Evolutionary conservation across 805 yeast species (phyloP).

Genomic region (Candida insectalens): DNA sequence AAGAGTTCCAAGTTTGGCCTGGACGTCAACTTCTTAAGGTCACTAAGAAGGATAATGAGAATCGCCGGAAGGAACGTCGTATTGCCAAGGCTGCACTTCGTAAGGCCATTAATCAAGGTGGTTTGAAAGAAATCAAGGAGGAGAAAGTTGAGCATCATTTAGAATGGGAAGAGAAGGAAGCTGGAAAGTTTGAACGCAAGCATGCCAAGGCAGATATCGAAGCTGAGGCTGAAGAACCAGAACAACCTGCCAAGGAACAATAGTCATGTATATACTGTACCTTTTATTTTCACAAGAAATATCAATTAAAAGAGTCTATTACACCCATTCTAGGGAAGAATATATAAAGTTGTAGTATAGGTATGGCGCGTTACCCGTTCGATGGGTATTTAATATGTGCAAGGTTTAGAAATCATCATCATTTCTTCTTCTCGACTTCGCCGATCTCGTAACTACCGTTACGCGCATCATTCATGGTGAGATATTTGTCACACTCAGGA

Average conservation of each 20-base stretch:
- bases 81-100: slow-evolving; percentile 32
- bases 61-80: slow-evolving; percentile 36
- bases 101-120: slow-evolving; percentile 13
- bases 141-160: not conserved
- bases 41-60: slow-evolving; percentile 37
- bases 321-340: no score
- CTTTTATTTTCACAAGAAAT: no score
- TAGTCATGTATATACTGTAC: no score
- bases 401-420: no score
- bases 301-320: no score
- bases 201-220: not conserved
- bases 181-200: no score
- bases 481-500: slow-evolving; percentile 52
- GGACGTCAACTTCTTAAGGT: slow-evolving; percentile 56
- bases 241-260: not conserved
- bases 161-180: not conserved
- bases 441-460: slow-evolving; percentile 23
- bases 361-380: no score
- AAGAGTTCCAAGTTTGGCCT: slow-evolving; percentile 70
- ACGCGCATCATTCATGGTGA: slow-evolving; percentile 26
- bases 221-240: not conserved
- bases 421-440: slow-evolving; percentile 3
- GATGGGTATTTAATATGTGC: no score
- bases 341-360: no score
- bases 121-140: slow-evolving; percentile 4